Percentiles rank a stretch among this genome's conserved stretches.
These are phyloP conservation scores for Cyclotella cryptica DNA, from an alignment of 108 stramenopile genomes.

Conservation along the genomic window DNA sequence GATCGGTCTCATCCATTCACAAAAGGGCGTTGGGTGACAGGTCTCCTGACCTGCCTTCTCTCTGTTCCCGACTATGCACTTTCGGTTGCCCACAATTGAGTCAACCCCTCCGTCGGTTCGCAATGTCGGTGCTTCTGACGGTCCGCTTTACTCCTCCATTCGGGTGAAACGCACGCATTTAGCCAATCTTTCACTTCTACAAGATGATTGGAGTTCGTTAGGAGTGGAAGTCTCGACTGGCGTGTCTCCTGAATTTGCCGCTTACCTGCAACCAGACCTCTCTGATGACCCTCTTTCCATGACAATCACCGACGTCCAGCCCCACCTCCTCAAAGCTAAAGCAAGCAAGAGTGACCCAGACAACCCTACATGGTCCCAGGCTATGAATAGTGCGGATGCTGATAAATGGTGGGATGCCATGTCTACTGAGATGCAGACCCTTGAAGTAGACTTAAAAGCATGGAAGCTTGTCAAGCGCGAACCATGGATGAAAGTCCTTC, in stretches of 20 bases:
- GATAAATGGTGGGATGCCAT: background rate
- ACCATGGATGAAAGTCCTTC: background rate
- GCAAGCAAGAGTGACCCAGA: background rate
- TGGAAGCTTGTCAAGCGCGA: background rate
- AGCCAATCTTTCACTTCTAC: background rate
- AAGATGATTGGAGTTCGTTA: background rate
- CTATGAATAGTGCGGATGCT: background rate
- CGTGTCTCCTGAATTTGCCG: background rate
- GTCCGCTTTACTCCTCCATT: background rate
- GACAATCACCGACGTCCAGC: background rate
- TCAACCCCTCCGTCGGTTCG: background rate
- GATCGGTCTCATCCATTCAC: background rate
- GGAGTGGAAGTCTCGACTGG: background rate
- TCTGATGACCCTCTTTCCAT: background rate
- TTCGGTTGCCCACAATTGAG: background rate
- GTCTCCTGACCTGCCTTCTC: background rate
- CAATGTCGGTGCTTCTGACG: background rate
- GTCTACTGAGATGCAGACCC: background rate
- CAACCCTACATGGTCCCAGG: background rate
- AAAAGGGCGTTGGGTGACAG: background rate
- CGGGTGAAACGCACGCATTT: background rate
- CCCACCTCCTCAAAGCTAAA: background rate
- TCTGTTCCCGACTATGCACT: background rate
- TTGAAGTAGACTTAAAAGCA: background rate
- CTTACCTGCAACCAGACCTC: background rate